Conservation (phyloP, 2,329 filamentous ascomycete genomes). For the Zasmidium cellare region DNA sequence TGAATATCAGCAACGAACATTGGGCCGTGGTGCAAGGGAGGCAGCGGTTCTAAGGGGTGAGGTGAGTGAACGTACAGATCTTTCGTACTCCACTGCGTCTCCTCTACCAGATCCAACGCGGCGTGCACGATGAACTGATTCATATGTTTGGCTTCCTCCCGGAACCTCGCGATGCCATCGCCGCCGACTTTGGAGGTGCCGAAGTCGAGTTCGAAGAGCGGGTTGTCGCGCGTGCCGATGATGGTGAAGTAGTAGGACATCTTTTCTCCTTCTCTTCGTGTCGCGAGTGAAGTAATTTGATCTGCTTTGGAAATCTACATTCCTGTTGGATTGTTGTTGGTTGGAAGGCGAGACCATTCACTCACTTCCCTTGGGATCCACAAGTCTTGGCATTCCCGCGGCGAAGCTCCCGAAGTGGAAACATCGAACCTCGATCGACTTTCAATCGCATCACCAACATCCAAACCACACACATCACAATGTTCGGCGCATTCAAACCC, state of each 20-base stretch:
- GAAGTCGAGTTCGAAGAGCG: slow-evolving; percentile 95
- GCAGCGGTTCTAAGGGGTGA: too few species aligned
- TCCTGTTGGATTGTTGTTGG: too few species aligned
- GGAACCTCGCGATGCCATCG: slow-evolving; percentile 87
- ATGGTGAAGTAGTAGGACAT: slow-evolving; percentile 99
- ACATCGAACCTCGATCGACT: slow-evolving; percentile 5
- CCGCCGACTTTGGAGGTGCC: slow-evolving; percentile 94
- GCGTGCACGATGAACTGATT: slow-evolving; percentile 98
- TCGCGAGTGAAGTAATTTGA: too few species aligned
- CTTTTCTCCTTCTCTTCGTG: too few species aligned
- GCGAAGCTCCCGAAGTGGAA: background rate
- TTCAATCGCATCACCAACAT: background rate
- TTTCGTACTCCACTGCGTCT: slow-evolving; percentile 87
- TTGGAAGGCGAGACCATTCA: too few species aligned
- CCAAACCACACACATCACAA: slow-evolving; percentile 42
- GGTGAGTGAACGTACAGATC: slow-evolving; percentile 63
- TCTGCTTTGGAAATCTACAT: too few species aligned
- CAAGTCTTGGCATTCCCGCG: slow-evolving; percentile 25
- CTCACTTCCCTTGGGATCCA: background rate
- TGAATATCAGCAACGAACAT: too few species aligned
- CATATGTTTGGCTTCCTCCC: slow-evolving; percentile 83
- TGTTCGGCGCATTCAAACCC: slow-evolving; percentile 83
- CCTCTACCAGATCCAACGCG: slow-evolving; percentile 90
- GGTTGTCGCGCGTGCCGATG: slow-evolving; percentile 91
- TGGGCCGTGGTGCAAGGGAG: too few species aligned